Percentiles rank a stretch among this genome's conserved stretches.
phyloP scores from a whole-genome alignment of 1,284 basidiomycete species.

The Coniferiporia weirii region DNA sequence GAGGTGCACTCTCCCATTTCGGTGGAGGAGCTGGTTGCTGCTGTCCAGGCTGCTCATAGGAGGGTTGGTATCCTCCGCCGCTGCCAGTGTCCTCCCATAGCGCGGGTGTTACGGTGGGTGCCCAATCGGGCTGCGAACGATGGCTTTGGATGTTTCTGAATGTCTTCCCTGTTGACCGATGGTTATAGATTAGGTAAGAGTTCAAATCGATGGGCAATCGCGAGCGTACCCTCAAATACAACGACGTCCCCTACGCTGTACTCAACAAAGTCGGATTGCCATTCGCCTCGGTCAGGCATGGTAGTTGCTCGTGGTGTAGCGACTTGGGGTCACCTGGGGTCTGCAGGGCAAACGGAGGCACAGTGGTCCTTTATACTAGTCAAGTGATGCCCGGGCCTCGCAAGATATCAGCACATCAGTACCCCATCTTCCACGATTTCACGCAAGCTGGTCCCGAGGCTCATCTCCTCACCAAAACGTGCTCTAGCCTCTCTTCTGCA shows the following conservation, averaged over 20 bases:
- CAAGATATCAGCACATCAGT: background rate
- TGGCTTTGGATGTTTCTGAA: conserved; percentile 73
- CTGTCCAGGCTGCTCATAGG: conserved; percentile 22
- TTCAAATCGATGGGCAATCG: background rate
- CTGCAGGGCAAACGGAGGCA: background rate
- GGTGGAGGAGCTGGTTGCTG: conserved; percentile 1
- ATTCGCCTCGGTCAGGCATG: conserved; percentile 39
- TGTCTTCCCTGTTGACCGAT: conserved; percentile 36
- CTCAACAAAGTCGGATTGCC: conserved; percentile 55
- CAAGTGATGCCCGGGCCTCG: background rate
- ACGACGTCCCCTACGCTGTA: conserved; percentile 57
- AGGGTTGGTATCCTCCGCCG: conserved; percentile 26
- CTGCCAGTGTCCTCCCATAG: conserved; percentile 54
- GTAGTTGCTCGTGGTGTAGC: conserved; percentile 13
- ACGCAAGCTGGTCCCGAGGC: background rate
- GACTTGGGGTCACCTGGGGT: background rate
- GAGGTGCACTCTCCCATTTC: conserved; percentile 6
- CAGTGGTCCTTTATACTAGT: background rate
- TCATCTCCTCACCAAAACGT: background rate
- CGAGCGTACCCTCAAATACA: conserved; percentile 45
- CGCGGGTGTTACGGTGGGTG: conserved; percentile 53
- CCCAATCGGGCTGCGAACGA: conserved; percentile 61
- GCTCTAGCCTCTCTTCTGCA: too few relatives aligned
- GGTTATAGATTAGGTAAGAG: background rate
- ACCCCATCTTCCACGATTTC: background rate